Evolutionary conservation across 208 protist species (phyloP), one percentile per base, ranked within the genome.

Genomic region (Trypanosoma scelopori): DNA sequence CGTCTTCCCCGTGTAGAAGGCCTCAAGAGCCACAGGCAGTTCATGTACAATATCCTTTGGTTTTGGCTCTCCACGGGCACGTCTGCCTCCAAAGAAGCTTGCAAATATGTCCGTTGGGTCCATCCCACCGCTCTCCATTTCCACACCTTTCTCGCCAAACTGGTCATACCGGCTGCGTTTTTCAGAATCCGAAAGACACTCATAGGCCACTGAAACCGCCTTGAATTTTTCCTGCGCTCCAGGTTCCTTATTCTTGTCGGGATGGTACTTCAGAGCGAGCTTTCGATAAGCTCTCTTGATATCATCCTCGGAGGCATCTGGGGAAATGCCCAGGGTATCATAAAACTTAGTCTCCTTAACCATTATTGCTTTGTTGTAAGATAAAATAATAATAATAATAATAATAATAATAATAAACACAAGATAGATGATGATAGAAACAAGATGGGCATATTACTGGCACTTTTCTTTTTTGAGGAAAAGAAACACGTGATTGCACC

Each of bases 1-100:
- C 5, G 90, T 97, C 71, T 98, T 98, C 41, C 98, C 98, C 41
- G 92, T 98, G 86, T 99, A 99, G 51, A 99, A 91, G 59, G 98
- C 92, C 62, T 99, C 98, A 35, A 99, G 88, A 1, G 85, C 76
- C 15, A 99, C 94, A 32, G 84, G 76, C 32, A 99, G 76, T 55
- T 93, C 81, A 68, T 98, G 95, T 37, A 96, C 82, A 65, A 99
- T 94, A 69, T 98, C 93, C 72, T 99, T 97, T 55, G 94, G 97
- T 81, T 98, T 99, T 18, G 80, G 75, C 78, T 95, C 87, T 20
- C 96, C 93, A 20, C 89, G 77, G 45, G 79, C 67, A 41, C 91
- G 82, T 30, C 81, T 69, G 37, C 92, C 93, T 56, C 94, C 91
- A 68, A 95, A 97, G 78, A 95, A 97, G 65, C 49, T 85, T 46